Percentiles rank a stretch among this genome's conserved stretches.
These are phyloP conservation scores for Diplodia mutila DNA, from an alignment of 2,329 filamentous ascomycete species.

Conservation along the genomic window DNA sequence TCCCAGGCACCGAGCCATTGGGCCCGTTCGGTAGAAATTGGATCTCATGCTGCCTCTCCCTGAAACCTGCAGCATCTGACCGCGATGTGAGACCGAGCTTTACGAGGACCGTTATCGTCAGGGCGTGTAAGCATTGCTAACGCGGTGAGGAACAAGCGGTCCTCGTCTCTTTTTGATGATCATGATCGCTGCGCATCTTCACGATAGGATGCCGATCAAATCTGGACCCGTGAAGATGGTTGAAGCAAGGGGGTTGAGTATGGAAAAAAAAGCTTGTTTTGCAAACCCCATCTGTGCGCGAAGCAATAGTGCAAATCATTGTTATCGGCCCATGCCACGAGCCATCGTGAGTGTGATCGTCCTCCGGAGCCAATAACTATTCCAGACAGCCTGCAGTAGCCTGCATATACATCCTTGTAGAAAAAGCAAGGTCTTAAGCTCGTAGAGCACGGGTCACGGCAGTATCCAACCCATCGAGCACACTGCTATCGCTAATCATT, in stretches of 20 bases:
- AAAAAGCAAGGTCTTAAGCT: neutral
- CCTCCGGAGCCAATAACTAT: neutral
- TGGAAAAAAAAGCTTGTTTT: neutral
- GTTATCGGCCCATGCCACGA: neutral
- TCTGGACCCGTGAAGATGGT: neutral
- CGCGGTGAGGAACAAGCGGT: neutral
- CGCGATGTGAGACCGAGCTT: slow-evolving; percentile 10
- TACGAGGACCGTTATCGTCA: neutral
- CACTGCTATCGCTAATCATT: neutral
- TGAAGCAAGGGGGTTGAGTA: neutral
- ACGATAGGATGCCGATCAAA: neutral
- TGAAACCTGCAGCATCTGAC: slow-evolving; percentile 5
- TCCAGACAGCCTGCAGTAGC: neutral
- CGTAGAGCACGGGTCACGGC: neutral
- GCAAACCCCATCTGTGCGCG: neutral
- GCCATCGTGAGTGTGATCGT: neutral
- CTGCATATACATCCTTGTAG: neutral
- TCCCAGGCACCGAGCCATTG: slow-evolving; percentile 13
- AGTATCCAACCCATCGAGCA: neutral
- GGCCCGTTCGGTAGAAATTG: neutral
- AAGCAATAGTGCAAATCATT: neutral
- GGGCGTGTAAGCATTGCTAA: no score
- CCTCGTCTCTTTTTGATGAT: no score
- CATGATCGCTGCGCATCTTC: neutral
- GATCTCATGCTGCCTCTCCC: slow-evolving; percentile 1